These are phyloP conservation scores for Alternaria sp. DNA, from an alignment of 2,329 filamentous ascomycete species.

Conservation along the genomic window DNA sequence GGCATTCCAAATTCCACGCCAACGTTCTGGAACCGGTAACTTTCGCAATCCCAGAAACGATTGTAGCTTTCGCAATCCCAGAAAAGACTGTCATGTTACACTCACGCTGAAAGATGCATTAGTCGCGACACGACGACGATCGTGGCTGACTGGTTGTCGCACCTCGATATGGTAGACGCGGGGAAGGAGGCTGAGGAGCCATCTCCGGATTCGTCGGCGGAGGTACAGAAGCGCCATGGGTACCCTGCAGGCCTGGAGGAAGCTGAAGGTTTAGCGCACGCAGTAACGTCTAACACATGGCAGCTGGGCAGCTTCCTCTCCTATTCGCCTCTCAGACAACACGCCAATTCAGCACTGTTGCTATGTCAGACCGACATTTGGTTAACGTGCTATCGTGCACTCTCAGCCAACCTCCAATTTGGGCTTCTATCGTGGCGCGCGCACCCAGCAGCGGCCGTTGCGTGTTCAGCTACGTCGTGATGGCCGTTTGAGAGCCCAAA, in stretches of 20 bases:
- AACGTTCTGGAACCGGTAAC: background rate
- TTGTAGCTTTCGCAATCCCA: background rate
- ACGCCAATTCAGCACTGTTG: background rate
- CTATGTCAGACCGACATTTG: background rate
- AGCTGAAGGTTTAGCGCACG: conserved; percentile 4
- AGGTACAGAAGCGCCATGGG: background rate
- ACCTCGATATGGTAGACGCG: background rate
- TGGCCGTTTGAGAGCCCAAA: background rate
- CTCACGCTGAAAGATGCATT: background rate
- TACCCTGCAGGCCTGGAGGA: background rate
- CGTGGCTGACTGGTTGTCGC: background rate
- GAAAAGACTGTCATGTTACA: background rate
- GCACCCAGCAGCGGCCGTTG: background rate
- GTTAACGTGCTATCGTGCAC: background rate
- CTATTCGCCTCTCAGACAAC: background rate
- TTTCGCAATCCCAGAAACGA: background rate
- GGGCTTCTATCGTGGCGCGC: background rate
- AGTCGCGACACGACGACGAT: background rate
- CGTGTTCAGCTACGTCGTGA: background rate
- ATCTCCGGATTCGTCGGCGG: background rate
- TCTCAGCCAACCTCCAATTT: background rate
- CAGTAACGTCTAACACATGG: background rate
- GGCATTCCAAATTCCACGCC: background rate
- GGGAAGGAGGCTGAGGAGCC: background rate
- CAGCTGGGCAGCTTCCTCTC: background rate